These are phyloP conservation scores for Saturnispora silvae DNA, from an alignment of 805 yeast species.

Conservation along the genomic window DNA sequence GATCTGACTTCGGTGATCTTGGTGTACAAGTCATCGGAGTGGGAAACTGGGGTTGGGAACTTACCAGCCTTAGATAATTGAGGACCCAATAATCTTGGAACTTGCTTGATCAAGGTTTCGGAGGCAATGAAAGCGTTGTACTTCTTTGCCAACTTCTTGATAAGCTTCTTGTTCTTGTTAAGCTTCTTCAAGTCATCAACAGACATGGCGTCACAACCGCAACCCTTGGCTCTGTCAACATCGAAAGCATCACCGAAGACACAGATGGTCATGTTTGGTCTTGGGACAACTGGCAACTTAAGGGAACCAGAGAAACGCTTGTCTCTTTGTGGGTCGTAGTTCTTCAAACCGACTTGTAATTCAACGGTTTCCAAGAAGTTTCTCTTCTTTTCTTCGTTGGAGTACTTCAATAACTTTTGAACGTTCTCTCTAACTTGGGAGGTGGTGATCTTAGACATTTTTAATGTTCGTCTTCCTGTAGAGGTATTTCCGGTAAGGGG, in stretches of 20 bases:
- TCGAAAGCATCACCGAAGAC: constrained; percentile 99
- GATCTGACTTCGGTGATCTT: constrained; percentile 97
- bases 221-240: constrained; percentile 99
- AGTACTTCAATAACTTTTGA: constrained; percentile 78
- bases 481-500: constrained; percentile 31
- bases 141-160: constrained; percentile 99
- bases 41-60: constrained; percentile 99
- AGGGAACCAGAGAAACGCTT: constrained; percentile 99
- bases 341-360: constrained; percentile 98
- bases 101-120: constrained; percentile 98
- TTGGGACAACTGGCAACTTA: constrained; percentile 97
- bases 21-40: constrained; percentile 92
- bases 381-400: constrained; percentile 97
- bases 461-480: no score
- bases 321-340: constrained; percentile 99
- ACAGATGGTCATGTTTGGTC: constrained; percentile 99
- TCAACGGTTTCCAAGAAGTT: constrained; percentile 99
- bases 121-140: constrained; percentile 99
- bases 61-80: constrained; percentile 99
- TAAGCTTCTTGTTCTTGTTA: constrained; percentile 99
- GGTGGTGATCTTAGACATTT: constrained; percentile 85
- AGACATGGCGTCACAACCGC: constrained; percentile 99
- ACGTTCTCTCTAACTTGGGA: constrained; percentile 96
- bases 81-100: constrained; percentile 99
- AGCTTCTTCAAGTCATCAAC: constrained; percentile 99